Base-by-base conservation (phyloP, 345 rosid genomes). In the Heritiera littoralis region DNA sequence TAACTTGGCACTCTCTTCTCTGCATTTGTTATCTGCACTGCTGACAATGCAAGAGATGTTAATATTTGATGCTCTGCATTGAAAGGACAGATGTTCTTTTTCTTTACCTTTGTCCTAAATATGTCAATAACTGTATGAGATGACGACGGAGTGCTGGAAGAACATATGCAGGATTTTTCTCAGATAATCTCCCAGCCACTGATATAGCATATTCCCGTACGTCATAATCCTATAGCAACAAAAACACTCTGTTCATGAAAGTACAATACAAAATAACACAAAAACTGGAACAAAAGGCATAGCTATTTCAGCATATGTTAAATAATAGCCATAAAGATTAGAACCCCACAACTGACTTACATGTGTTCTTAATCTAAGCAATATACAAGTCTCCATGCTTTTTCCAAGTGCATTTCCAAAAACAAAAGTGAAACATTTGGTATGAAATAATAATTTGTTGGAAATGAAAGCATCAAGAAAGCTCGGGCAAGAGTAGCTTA, bases 101-200 rank as follows among this genome's bases (percentile, higher is more conserved):
- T 74, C 52, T 78, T 89, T 84, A 96, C 99, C 99, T 96, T 81
- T 86, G 98, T 81, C 91, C 95, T 68, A 96, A 91, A 90, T 94
- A 92, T 70, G 99, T 96, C 89, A 96, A 86, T 84, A 96, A 80
- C 83, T 94, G 99, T 87, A 96, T 96, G 77, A 96, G 94, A 87
- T 96, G 97, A 79, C 98, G 99, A 79, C 98, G 99, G 82, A 96
- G 97, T 78, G 99, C 99, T 48, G 99, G 99, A 87, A 96, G 97
- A 82, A 96, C 99, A 83, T 96, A 96, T 71, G 99, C 98, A 65
- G 99, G 99, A 85, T 96, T 96, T 86, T 91, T 96, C 82, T 94
- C 98, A 32, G 99, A 94, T 83, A 96, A 86, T 82, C 98, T 87
- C 84, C 99, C 99, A 78, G 97, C 93, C 72, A 96, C 88, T 17